Evolutionary conservation across 176 grass and related monocot species (phyloP).

Genomic region (Eremochloa ophiuroides): DNA sequence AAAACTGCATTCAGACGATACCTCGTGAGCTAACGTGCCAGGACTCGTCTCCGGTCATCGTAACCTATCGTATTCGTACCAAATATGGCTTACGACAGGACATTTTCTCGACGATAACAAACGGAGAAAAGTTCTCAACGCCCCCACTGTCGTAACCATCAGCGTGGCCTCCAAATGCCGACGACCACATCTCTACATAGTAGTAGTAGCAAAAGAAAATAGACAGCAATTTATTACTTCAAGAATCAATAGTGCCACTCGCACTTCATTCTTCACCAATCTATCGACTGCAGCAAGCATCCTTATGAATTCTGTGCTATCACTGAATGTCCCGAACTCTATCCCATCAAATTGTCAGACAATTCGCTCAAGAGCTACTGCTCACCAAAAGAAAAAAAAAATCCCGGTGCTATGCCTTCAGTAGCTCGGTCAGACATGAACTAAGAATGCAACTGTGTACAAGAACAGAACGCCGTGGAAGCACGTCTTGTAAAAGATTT

Average conservation of each 20-base stretch:
- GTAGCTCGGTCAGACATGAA: conserved; percentile 4
- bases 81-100: not conserved
- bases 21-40: not conserved
- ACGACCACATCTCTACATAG: not conserved
- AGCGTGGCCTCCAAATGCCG: not conserved
- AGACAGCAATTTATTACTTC: not conserved
- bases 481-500: not conserved
- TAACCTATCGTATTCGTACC: no score
- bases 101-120: no score
- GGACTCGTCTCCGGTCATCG: not conserved
- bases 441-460: conserved; percentile 12
- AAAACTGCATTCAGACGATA: not conserved
- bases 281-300: not conserved
- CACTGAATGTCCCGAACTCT: not conserved
- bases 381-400: not conserved
- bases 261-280: not conserved
- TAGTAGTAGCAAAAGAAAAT: not conserved
- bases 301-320: not conserved
- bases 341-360: not conserved
- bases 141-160: no score
- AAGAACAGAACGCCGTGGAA: conserved; percentile 5
- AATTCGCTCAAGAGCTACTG: not conserved
- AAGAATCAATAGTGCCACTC: not conserved
- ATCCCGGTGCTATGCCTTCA: not conserved
- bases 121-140: no score